A percentile compares a stretch with the other conserved stretches of the same genome.
Evolutionary conservation across 495 filamentous ascomycete species (phyloP).

Genomic region (Staphylotrichum longicolle): DNA sequence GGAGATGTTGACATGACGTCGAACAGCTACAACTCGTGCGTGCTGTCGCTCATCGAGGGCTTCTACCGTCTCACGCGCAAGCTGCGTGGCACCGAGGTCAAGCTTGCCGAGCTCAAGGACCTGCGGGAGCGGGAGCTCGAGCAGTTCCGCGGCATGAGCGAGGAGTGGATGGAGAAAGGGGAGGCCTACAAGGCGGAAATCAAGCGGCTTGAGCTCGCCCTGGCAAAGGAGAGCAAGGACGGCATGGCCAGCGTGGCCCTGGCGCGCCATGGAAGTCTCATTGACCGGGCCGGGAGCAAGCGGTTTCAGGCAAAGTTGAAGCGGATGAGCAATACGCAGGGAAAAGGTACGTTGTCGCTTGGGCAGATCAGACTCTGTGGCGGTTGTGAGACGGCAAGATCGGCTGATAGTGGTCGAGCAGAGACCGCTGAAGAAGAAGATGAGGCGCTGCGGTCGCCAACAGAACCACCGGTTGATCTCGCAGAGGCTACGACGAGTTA

Average conservation of each 20-base stretch:
- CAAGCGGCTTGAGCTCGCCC: slow-evolving; percentile 48
- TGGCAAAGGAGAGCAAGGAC: slow-evolving; percentile 45
- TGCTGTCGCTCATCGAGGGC: slow-evolving; percentile 44
- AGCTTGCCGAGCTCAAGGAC: slow-evolving; percentile 32
- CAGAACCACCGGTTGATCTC: not conserved
- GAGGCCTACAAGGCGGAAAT: slow-evolving; percentile 47
- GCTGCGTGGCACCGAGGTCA: slow-evolving; percentile 19
- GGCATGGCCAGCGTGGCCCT: slow-evolving; percentile 48
- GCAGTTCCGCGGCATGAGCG: slow-evolving; percentile 37
- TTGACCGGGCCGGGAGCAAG: slow-evolving; percentile 38
- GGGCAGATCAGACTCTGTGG: too few relatives aligned
- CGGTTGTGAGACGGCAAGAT: not conserved
- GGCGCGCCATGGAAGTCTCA: slow-evolving; percentile 43
- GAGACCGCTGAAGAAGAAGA: slow-evolving; percentile 1
- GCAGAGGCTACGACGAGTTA: slow-evolving; percentile 13
- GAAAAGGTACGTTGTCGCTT: slow-evolving; percentile 18
- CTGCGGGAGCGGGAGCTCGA: slow-evolving; percentile 41
- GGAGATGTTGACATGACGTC: not conserved
- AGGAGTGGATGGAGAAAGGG: slow-evolving; percentile 46
- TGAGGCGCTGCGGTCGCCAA: not conserved
- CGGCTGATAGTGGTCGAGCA: slow-evolving; percentile 9
- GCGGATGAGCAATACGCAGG: slow-evolving; percentile 26
- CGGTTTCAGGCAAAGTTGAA: slow-evolving; percentile 37
- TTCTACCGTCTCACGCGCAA: slow-evolving; percentile 29
- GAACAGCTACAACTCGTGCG: slow-evolving; percentile 40